Conservation (phyloP, 2,329 filamentous ascomycete species). For the Cryphonectria naterciae region DNA sequence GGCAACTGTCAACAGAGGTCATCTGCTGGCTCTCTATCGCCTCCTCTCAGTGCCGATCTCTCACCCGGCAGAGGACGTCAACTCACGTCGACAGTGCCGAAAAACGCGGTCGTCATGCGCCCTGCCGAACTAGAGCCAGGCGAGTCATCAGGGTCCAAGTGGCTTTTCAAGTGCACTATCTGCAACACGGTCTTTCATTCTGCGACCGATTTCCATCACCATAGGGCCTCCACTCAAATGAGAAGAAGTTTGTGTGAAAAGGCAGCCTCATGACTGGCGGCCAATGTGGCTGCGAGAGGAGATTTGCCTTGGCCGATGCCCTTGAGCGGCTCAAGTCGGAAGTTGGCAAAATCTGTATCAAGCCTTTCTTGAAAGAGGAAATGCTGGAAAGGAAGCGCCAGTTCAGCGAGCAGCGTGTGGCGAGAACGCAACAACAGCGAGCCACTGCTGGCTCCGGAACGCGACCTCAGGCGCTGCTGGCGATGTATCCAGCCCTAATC, state of each 20-base stretch:
- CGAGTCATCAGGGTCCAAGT: slow-evolving; percentile 59
- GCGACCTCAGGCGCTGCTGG: too few relatives aligned
- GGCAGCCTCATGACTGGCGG: slow-evolving; percentile 82
- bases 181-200: slow-evolving; percentile 96
- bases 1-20: background rate
- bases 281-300: slow-evolving; percentile 89
- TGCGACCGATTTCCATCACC: slow-evolving; percentile 94
- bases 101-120: slow-evolving; percentile 78
- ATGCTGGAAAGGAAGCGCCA: slow-evolving; percentile 77
- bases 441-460: too few relatives aligned
- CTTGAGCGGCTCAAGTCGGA: slow-evolving; percentile 92
- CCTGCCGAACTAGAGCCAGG: slow-evolving; percentile 87
- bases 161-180: too few relatives aligned
- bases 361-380: slow-evolving; percentile 92
- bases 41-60: background rate
- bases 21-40: background rate
- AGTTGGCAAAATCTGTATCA: slow-evolving; percentile 94
- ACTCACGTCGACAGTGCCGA: slow-evolving; percentile 65
- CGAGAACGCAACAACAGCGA: too few relatives aligned
- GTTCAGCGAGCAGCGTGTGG: background rate
- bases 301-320: slow-evolving; percentile 94
- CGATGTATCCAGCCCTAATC: background rate
- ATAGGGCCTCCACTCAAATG: slow-evolving; percentile 92
- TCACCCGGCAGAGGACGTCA: slow-evolving; percentile 56
- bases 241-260: slow-evolving; percentile 98